Evolutionary conservation across 2,329 filamentous ascomycete genomes (phyloP).

Genomic region (Meredithiella fracta): DNA sequence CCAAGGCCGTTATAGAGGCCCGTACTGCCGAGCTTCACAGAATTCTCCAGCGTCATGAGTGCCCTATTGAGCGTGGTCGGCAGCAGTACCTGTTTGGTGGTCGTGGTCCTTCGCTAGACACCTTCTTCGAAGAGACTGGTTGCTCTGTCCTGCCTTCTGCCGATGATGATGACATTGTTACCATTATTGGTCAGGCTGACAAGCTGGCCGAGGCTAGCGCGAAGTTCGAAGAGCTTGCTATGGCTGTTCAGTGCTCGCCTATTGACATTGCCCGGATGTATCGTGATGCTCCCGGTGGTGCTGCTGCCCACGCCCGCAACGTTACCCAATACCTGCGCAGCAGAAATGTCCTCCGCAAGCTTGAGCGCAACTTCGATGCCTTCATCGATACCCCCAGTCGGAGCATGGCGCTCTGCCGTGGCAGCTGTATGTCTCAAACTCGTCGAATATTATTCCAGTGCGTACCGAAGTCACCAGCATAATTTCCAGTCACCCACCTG

Average conservation of each 20-base stretch:
- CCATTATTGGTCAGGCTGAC: conserved; percentile 64
- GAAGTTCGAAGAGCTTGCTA: conserved; percentile 74
- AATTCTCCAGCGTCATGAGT: conserved; percentile 60
- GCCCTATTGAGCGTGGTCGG: conserved; percentile 67
- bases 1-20: conserved; percentile 64
- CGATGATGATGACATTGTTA: conserved; percentile 67
- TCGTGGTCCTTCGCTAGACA: conserved; percentile 58
- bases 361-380: conserved; percentile 68
- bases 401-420: conserved; percentile 58
- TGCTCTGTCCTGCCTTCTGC: conserved; percentile 75
- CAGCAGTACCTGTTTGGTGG: conserved; percentile 93
- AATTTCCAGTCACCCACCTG: conserved; percentile 56
- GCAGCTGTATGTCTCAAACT: conserved; percentile 77
- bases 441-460: conserved; percentile 64
- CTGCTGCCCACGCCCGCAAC: conserved; percentile 64
- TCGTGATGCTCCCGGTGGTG: conserved; percentile 52
- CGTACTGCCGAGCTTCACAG: conserved; percentile 59
- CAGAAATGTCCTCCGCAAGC: conserved; percentile 61
- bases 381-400: conserved; percentile 68
- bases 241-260: conserved; percentile 68
- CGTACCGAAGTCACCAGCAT: conserved; percentile 60
- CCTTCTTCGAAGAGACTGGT: conserved; percentile 81
- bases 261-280: conserved; percentile 73
- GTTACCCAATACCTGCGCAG: conserved; percentile 77
- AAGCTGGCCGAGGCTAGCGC: conserved; percentile 61